These are phyloP conservation scores for Triangularia setosa DNA, from an alignment of 2,329 filamentous ascomycete species.

Conservation along the genomic window DNA sequence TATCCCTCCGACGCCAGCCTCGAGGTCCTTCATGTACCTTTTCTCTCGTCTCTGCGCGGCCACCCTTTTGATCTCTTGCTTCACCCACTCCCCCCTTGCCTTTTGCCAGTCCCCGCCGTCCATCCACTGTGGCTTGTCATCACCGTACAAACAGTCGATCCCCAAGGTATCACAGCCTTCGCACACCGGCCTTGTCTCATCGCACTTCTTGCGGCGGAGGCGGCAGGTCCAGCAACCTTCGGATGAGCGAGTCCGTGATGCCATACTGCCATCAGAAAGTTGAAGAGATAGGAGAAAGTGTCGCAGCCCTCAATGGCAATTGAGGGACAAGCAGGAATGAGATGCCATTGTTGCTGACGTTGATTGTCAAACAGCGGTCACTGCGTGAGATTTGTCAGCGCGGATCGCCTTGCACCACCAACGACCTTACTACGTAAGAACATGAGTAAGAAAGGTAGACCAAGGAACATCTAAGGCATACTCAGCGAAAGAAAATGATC, in stretches of 20 bases:
- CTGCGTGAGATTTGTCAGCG: neutral
- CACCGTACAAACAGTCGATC: constrained; percentile 52
- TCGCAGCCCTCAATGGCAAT: too few relatives aligned
- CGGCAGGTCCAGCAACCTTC: constrained; percentile 59
- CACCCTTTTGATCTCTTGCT: constrained; percentile 54
- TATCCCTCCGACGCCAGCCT: constrained; percentile 23
- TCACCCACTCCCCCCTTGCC: constrained; percentile 50
- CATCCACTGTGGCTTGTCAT: constrained; percentile 56
- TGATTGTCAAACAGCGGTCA: neutral
- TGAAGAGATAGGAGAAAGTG: neutral
- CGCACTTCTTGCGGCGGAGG: constrained; percentile 59
- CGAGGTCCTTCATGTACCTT: constrained; percentile 44
- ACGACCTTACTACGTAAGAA: neutral
- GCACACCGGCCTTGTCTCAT: constrained; percentile 51
- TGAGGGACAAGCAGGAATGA: neutral
- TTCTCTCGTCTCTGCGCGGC: constrained; percentile 47
- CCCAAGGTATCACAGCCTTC: constrained; percentile 48
- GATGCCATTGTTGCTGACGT: neutral
- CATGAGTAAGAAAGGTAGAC: too few relatives aligned
- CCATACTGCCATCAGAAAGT: constrained; percentile 5
- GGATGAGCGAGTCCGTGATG: constrained; percentile 37
- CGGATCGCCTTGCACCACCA: neutral
- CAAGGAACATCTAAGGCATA: too few relatives aligned
- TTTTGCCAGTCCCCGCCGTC: constrained; percentile 48
- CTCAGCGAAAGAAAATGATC: too few relatives aligned